Base-by-base conservation (phyloP, 768 basidiomycete genomes). In the Lentinula lateritia region DNA sequence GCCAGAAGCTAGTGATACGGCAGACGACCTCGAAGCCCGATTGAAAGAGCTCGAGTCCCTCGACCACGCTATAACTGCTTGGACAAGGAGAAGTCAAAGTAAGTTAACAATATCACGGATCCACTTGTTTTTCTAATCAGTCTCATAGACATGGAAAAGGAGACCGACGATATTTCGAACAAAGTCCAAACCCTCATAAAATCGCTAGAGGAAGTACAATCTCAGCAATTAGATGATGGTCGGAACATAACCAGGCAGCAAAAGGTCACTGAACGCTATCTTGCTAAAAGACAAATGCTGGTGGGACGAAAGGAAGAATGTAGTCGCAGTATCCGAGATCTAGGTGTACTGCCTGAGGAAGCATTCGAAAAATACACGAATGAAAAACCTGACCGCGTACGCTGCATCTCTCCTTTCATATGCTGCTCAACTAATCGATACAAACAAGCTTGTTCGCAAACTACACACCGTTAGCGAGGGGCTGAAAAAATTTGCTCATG, bases 301-400 rank as follows among this genome's bases (percentile, higher is more conserved):
- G 66, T 83, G 20, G 81, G 82, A 42, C 85, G 95, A 50, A 93
- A 93, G 71, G 96, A 98, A 61, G 96, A 98, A 68, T 95, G 93
- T 70, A 96, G 92, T 70, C 85, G 94, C 67, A 95, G 90, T 72
- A 97, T 98, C 64, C 88, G 97, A 53, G 97, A 98, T 68, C 83
- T 99, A 12, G 97, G 97, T 39, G 95, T 98, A 0, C 75, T 98
- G 15, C 97, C 97, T 0, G 95, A 98, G 74, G 96, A 98, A 72
- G 97, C 97, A 0, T 98, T 95, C 67, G 88, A 93, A 70, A 98
- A 98, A 74, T 96, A 98, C 69, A 90, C 88, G 9, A 86, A 82
- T 52, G 91, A 92, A 65, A 89, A 90, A 69, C 81, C 92, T n/a
- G 94, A 98, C 67, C 82, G 87, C 73, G 95, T 95, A 56, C 2